A percentile compares a stretch with the other conserved stretches of the same genome.
Evolutionary conservation across 306 rosid species (phyloP).

Genomic region (Fragaria nilgerrensis): DNA sequence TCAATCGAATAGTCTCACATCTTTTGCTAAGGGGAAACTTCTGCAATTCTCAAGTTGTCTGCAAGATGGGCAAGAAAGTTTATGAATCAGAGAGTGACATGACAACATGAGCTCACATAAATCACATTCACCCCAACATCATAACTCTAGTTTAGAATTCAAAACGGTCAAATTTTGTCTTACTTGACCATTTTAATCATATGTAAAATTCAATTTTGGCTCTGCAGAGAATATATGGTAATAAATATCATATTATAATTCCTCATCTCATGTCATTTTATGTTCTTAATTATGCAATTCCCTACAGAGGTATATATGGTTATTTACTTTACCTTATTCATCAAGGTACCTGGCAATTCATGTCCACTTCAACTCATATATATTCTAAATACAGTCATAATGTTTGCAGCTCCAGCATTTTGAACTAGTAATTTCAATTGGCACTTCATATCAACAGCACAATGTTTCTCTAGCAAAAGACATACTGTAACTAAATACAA

Average conservation of each 20-base stretch:
- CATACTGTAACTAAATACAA: not conserved
- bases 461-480: not conserved
- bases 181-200: not conserved
- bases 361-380: not conserved
- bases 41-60: not conserved
- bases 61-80: not conserved
- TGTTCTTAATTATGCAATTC: not conserved
- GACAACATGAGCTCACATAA: not conserved
- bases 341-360: not conserved
- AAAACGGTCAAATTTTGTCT: not conserved
- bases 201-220: not conserved
- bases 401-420: not conserved
- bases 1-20: not conserved
- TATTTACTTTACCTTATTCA: not conserved
- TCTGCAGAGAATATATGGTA: not conserved
- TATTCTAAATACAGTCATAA: not conserved
- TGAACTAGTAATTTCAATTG: not conserved
- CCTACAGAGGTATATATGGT: not conserved
- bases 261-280: not conserved
- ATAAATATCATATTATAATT: not conserved
- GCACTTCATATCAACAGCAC: not conserved
- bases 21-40: not conserved
- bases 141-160: not conserved
- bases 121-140: not conserved
- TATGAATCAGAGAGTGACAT: not conserved